A percentile compares a stretch with the other conserved stretches of the same genome.
phyloP scores from a whole-genome alignment of 257 asterid genomes.

The Misopates orontium region DNA sequence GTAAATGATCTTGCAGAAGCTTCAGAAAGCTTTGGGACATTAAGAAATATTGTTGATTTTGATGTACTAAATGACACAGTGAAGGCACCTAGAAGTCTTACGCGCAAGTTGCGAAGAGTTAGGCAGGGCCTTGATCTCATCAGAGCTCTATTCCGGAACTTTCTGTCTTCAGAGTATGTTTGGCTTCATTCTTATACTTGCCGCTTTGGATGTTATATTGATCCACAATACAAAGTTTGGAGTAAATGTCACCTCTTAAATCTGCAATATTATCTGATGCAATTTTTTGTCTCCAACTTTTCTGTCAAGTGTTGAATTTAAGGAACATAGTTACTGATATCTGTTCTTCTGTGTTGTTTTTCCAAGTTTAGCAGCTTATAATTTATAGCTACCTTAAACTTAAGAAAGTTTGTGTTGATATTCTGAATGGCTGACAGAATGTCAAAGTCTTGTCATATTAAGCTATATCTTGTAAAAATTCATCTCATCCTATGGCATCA shows the following conservation, averaged over 20 bases:
- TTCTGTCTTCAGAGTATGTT: constrained; percentile 69
- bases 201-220: no score
- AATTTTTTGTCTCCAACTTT: no score
- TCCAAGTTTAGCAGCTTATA: no score
- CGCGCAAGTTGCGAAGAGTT: constrained; percentile 90
- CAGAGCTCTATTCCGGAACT: constrained; percentile 79
- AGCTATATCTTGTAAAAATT: no score
- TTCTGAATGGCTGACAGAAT: no score
- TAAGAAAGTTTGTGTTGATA: neutral
- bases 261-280: no score
- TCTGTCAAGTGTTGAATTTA: no score
- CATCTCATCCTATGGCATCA: no score
- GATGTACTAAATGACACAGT: constrained; percentile 64
- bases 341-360: neutral
- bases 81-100: constrained; percentile 75
- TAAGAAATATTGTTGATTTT: constrained; percentile 60
- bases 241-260: no score
- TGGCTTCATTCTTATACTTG: neutral
- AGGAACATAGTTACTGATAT: neutral
- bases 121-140: constrained; percentile 97
- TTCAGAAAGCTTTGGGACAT: constrained; percentile 50
- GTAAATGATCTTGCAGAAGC: constrained; percentile 75
- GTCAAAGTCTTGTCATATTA: no score
- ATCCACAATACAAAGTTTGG: no score
- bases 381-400: no score